Percentiles rank a stretch among this genome's conserved stretches.
These are phyloP conservation scores for Stephania yunnanensis DNA, from an alignment of 164 flowering plant genomes.

Conservation along the genomic window DNA sequence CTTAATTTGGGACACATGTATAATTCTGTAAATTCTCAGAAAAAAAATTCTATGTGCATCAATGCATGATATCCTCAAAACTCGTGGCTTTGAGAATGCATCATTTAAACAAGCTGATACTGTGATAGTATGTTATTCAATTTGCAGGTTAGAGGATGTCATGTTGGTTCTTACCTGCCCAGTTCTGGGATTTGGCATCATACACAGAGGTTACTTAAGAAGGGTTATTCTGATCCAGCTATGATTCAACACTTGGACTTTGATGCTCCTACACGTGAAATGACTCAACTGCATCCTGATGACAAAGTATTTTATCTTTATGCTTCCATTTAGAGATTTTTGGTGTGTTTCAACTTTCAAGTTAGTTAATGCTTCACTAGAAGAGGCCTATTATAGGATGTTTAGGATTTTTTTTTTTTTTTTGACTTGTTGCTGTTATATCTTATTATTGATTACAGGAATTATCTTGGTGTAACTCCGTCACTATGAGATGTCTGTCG, in stretches of 20 bases:
- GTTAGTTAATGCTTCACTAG: neutral
- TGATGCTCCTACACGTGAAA: conserved; percentile 98
- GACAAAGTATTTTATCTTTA: conserved; percentile 53
- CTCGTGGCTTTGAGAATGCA: neutral
- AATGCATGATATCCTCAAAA: neutral
- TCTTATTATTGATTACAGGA: neutral
- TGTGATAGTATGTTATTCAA: neutral
- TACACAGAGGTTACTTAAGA: conserved; percentile 79
- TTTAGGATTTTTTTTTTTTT: neutral
- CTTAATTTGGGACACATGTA: too few relatives aligned
- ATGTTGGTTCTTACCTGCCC: conserved; percentile 85
- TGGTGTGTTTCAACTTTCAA: neutral
- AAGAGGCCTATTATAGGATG: neutral
- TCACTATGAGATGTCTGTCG: neutral
- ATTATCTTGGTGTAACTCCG: neutral
- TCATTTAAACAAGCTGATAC: neutral
- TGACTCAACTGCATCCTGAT: conserved; percentile 67
- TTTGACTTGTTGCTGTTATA: neutral
- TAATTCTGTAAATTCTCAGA: neutral
- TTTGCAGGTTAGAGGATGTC: conserved; percentile 79
- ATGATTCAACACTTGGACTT: conserved; percentile 87
- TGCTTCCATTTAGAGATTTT: neutral
- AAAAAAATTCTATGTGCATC: neutral
- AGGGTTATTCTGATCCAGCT: conserved; percentile 39
- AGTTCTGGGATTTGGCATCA: conserved; percentile 91